Evolutionary conservation across 1,284 basidiomycete species (phyloP), one percentile per base, ranked within the genome.

Genomic region (Tilletia indica): DNA sequence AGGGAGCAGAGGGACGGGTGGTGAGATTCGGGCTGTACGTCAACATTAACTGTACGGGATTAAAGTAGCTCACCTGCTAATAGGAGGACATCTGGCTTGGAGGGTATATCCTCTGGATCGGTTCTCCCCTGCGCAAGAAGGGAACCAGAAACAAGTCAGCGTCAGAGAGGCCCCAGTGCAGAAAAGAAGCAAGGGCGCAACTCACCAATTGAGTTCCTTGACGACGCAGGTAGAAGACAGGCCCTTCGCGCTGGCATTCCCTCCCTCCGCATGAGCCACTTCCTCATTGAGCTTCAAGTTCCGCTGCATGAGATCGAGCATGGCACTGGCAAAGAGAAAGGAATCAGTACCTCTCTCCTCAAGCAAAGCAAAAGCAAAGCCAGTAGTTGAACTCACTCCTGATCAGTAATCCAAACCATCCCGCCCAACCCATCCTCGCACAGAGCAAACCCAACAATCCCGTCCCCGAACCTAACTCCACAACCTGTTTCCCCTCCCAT

Each of bases 371-470:
- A 42, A 36, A n/a, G 11, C 8, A 42, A n/a, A 34, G 31, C 5
- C 64, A 5, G 6, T 3, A 16, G 25, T 9, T 8, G 2, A 9
- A 82, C 92, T 85, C 83, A 94, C 92, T 87, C 87, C 88, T 96
- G 94, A 86, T 97, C 94, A 14, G 94, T 96, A 75, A 95, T 91
- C 85, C 89, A 91, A 34, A 86, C 84, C n/a, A 34, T 51, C 11
- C 69, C 70, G 4, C 87, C 89, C 0, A 85, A 78, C 56, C 90
- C 36, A 94, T 86, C 68, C 88, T 86, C 4, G 89, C 92, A 0
- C 91, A 91, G 5, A 92, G 90, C 51, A 96, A 88, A 2, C 94
- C 94, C 16, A 95, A 93, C 36, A 97, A 87, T 2, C 94, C 94
- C 1, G 94, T 97, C 0, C 94, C 94, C 1, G 84, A 85, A 0